Evolutionary conservation across 2,329 filamentous ascomycete species (phyloP).

Genomic region (Paracorniculantispora psalliotae): DNA sequence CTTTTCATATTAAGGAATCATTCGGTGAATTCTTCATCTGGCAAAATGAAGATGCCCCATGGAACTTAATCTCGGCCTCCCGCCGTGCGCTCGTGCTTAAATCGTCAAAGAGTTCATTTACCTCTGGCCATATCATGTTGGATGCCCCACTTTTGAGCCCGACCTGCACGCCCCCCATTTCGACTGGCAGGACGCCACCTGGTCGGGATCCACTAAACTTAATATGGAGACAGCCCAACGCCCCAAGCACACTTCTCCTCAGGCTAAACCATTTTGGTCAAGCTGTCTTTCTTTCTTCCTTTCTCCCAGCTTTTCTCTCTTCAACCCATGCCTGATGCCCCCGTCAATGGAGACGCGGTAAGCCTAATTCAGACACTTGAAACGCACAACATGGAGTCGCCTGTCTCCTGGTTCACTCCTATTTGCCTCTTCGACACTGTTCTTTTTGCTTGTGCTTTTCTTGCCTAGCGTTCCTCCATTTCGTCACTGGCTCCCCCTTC

Average conservation of each 20-base stretch:
- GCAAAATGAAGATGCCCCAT: background rate
- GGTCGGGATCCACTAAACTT: background rate
- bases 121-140: background rate
- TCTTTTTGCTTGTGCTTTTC: too few species aligned
- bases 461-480: background rate
- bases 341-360: slow-evolving; percentile 6
- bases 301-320: background rate
- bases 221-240: background rate
- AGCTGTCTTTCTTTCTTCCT: background rate
- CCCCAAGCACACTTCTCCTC: background rate
- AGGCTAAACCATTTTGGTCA: background rate
- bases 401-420: background rate
- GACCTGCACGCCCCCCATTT: background rate
- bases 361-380: slow-evolving; percentile 9
- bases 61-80: background rate
- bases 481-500: slow-evolving; percentile 2
- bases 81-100: background rate
- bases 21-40: background rate
- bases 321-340: background rate
- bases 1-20: too few species aligned
- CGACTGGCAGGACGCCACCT: background rate
- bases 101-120: background rate
- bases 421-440: background rate
- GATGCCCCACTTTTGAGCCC: background rate
- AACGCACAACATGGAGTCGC: slow-evolving; percentile 8